Conservation (phyloP, 306 rosid genomes). For the Aeschynomene evenia region DNA sequence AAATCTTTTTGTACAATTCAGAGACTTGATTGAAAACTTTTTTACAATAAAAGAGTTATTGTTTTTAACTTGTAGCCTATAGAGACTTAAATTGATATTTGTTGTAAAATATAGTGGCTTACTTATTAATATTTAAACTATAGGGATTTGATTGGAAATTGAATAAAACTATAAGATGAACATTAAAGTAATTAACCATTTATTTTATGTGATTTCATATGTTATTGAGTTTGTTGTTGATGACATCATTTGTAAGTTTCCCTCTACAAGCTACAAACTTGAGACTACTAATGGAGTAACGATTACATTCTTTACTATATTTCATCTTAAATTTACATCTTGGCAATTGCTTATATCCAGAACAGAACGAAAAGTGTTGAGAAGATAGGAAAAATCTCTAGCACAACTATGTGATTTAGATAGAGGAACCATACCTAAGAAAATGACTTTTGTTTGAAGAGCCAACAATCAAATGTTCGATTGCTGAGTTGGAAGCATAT, state of each 20-base stretch:
- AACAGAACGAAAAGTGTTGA: not conserved
- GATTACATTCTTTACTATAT: not conserved
- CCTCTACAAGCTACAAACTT: not conserved
- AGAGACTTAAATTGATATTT: no score
- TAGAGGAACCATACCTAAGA: constrained; percentile 41
- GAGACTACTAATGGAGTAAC: no score
- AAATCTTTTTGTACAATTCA: no score
- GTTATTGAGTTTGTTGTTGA: not conserved
- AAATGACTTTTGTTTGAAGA: constrained; percentile 53
- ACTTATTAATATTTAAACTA: no score
- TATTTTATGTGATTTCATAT: not conserved
- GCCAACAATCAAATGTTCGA: constrained; percentile 70
- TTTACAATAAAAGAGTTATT: no score
- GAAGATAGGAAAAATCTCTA: not conserved
- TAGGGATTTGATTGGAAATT: no score
- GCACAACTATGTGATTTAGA: not conserved
- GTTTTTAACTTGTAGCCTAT: no score
- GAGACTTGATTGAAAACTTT: no score
- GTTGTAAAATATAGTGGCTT: no score
- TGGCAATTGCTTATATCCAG: not conserved
- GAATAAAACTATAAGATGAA: no score
- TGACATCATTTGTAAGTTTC: not conserved
- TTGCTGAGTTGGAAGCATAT: constrained; percentile 41
- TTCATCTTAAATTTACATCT: not conserved
- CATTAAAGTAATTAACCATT: no score